phyloP scores from a whole-genome alignment of 139 green algal species.

The Tetradesmus obliquus region DNA sequence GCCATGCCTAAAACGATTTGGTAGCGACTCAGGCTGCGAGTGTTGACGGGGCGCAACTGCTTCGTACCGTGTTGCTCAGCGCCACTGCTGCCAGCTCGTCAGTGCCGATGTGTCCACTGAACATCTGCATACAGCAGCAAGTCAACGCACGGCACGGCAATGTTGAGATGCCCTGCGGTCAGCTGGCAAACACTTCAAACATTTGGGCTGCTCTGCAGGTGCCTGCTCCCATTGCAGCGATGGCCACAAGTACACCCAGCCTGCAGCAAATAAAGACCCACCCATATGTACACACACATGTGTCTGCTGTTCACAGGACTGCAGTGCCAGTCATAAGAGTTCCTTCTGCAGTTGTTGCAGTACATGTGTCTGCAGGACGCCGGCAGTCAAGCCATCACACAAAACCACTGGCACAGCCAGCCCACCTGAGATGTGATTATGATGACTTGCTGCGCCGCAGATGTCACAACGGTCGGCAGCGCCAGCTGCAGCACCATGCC shows the following conservation, averaged over 20 bases:
- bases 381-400: too few relatives aligned
- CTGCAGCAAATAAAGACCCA: too few relatives aligned
- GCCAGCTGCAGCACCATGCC: constrained; percentile 20
- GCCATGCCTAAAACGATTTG: too few relatives aligned
- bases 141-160: not conserved
- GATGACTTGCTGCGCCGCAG: constrained; percentile 26
- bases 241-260: too few relatives aligned
- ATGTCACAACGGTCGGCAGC: constrained; percentile 25
- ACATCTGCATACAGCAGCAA: not conserved
- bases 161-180: too few relatives aligned
- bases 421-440: constrained; percentile 25
- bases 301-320: too few relatives aligned
- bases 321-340: not conserved
- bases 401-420: not conserved
- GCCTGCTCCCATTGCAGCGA: too few relatives aligned
- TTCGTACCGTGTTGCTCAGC: constrained; percentile 26
- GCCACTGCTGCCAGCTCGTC: constrained; percentile 30
- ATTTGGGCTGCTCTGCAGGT: too few relatives aligned
- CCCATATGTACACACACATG: too few relatives aligned
- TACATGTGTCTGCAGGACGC: not conserved
- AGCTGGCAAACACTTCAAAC: too few relatives aligned
- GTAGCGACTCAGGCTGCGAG: too few relatives aligned
- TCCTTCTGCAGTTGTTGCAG: not conserved
- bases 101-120: constrained; percentile 39
- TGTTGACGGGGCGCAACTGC: too few relatives aligned